Percentiles rank a stretch among this genome's conserved stretches.
phyloP scores from a whole-genome alignment of 1,284 basidiomycete species.

The Xanthoconium separans region DNA sequence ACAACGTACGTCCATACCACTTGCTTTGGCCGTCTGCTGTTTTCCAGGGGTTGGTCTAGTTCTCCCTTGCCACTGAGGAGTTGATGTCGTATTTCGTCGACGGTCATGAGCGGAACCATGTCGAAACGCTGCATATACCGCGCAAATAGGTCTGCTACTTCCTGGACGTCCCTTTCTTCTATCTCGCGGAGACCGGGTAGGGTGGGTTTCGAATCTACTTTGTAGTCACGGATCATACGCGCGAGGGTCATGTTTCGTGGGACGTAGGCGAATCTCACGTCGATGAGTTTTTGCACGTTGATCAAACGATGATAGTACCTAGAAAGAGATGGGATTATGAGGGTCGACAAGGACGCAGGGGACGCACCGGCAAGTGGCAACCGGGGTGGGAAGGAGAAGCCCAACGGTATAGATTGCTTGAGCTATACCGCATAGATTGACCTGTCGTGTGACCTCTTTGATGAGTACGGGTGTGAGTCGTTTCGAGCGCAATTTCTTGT shows the following conservation, averaged over 20 bases:
- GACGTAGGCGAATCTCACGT: constrained; percentile 88
- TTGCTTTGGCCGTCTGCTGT: constrained; percentile 67
- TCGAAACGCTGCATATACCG: constrained; percentile 87
- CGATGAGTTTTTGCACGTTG: constrained; percentile 91
- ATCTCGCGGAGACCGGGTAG: constrained; percentile 83
- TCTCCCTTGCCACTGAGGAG: constrained; percentile 83
- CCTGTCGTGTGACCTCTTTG: constrained; percentile 96
- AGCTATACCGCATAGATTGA: constrained; percentile 88
- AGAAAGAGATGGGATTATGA: constrained; percentile 5
- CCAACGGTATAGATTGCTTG: constrained; percentile 98
- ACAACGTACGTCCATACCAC: constrained; percentile 98
- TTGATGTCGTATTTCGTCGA: constrained; percentile 86
- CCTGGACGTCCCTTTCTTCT: constrained; percentile 73
- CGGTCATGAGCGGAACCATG: constrained; percentile 75
- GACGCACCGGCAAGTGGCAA: constrained; percentile 75
- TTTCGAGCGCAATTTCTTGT: constrained; percentile 97
- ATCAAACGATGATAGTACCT: constrained; percentile 94
- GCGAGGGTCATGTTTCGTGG: constrained; percentile 85
- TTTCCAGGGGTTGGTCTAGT: constrained; percentile 50
- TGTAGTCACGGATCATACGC: constrained; percentile 76
- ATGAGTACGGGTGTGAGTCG: constrained; percentile 96
- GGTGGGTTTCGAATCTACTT: constrained; percentile 56
- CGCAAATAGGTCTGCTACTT: constrained; percentile 74
- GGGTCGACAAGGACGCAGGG: background rate
- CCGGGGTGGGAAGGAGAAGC: constrained; percentile 86